phyloP scores from a whole-genome alignment of 495 filamentous ascomycete species.

The Sordaria brevicollis region DNA sequence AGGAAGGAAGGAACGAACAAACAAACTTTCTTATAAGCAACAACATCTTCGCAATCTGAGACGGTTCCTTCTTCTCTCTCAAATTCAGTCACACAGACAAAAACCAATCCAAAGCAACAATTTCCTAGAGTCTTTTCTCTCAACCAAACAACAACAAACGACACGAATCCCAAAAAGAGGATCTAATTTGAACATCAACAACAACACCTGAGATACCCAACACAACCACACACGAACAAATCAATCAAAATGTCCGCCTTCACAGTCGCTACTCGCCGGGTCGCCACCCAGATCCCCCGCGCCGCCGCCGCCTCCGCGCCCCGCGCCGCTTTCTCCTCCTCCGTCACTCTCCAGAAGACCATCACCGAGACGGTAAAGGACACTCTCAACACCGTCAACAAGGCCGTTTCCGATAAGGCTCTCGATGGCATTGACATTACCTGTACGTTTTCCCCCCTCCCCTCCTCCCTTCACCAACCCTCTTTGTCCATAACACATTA shows the following conservation, averaged over 20 bases:
- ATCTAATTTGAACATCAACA: not conserved
- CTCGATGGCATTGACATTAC: slow-evolving; percentile 45
- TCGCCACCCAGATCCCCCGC: slow-evolving; percentile 19
- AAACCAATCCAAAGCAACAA: not conserved
- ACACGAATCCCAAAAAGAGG: not conserved
- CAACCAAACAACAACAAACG: not conserved
- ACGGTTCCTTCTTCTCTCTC: not conserved
- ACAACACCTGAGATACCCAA: not conserved
- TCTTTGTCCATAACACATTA: not conserved
- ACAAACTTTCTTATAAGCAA: not conserved
- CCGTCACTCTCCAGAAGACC: slow-evolving; percentile 29
- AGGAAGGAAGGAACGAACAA: not conserved
- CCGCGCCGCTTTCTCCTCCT: slow-evolving; percentile 34
- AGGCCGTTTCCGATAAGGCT: slow-evolving; percentile 42
- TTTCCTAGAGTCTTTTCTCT: not conserved
- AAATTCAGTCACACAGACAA: not conserved
- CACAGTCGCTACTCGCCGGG: slow-evolving; percentile 26
- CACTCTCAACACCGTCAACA: slow-evolving; percentile 39
- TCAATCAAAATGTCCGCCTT: slow-evolving; percentile 39
- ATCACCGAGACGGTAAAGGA: slow-evolving; percentile 40
- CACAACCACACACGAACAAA: slow-evolving; percentile 6
- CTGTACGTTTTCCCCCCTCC: slow-evolving; percentile 22
- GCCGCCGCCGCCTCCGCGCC: slow-evolving; percentile 13
- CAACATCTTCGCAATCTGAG: not conserved
- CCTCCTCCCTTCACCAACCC: not conserved